Evolutionary conservation across 2,329 filamentous ascomycete genomes (phyloP).

Genomic region (Neonectria neomacrospora): DNA sequence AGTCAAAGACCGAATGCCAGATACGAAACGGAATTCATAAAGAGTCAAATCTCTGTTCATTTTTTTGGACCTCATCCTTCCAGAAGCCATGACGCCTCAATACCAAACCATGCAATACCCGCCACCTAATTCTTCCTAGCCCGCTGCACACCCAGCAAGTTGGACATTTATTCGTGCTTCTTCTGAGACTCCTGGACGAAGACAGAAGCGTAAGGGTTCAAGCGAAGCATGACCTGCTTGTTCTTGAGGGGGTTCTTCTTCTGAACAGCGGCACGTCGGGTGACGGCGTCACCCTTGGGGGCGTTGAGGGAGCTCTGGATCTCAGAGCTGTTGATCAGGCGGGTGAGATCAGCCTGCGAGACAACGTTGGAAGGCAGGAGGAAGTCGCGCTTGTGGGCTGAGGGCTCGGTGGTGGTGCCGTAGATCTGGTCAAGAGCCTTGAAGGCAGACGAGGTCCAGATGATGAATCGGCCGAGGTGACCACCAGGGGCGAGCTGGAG

Average conservation of each 20-base stretch:
- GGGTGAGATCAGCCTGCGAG: conserved; percentile 92
- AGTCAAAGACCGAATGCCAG: conserved; percentile 25
- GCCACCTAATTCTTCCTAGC: conserved; percentile 42
- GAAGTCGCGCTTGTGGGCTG: conserved; percentile 98
- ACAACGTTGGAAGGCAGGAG: conserved; percentile 92
- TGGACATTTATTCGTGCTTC: conserved; percentile 52
- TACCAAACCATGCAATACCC: conserved; percentile 50
- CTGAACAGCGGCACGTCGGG: conserved; percentile 91
- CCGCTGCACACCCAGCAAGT: conserved; percentile 55
- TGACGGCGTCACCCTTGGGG: conserved; percentile 88
- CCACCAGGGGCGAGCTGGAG: conserved; percentile 99
- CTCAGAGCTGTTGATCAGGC: conserved; percentile 99
- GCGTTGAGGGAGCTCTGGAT: conserved; percentile 95
- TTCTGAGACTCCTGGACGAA: conserved; percentile 76
- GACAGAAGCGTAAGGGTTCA: conserved; percentile 96
- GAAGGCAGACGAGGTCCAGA: conserved; percentile 99
- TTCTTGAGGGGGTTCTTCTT: conserved; percentile 99
- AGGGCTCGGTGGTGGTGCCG: conserved; percentile 89
- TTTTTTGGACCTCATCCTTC: conserved; percentile 50
- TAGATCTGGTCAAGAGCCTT: conserved; percentile 97
- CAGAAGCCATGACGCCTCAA: conserved; percentile 54
- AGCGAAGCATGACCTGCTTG: conserved; percentile 97
- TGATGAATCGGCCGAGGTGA: conserved; percentile 97
- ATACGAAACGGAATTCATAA: conserved; percentile 44
- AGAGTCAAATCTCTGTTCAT: conserved; percentile 50